Evolutionary conservation across 2,329 filamentous ascomycete species (phyloP).

Genomic region (Fusarium compactum): DNA sequence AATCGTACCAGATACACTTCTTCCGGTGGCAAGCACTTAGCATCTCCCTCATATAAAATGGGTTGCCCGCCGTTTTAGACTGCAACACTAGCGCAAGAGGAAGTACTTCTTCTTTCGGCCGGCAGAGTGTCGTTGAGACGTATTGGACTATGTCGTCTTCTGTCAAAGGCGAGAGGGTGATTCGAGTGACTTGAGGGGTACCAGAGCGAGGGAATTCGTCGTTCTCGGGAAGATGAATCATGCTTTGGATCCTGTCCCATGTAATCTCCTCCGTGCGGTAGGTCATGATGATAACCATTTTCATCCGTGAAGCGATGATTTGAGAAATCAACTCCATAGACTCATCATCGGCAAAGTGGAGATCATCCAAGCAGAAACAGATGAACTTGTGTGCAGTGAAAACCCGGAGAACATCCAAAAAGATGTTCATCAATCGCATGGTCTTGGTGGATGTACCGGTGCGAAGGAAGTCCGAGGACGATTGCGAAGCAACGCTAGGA

Average conservation of each 20-base stretch:
- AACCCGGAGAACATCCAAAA: constrained; percentile 85
- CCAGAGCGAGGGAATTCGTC: constrained; percentile 63
- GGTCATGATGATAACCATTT: constrained; percentile 85
- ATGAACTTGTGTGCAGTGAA: constrained; percentile 88
- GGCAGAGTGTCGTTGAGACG: constrained; percentile 83
- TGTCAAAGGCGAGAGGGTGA: constrained; percentile 77
- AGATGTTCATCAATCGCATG: constrained; percentile 86
- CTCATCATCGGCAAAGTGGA: constrained; percentile 91
- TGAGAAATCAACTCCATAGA: constrained; percentile 85
- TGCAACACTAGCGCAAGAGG: constrained; percentile 87
- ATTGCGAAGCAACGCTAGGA: constrained; percentile 59
- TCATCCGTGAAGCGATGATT: constrained; percentile 81
- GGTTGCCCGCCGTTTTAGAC: constrained; percentile 88
- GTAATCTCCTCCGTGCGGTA: constrained; percentile 75
- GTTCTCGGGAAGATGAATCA: constrained; percentile 65
- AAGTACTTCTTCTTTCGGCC: constrained; percentile 76
- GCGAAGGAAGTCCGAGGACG: constrained; percentile 70
- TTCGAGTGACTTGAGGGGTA: constrained; percentile 72
- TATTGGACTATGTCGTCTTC: constrained; percentile 87
- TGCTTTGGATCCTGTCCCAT: constrained; percentile 64
- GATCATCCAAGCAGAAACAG: constrained; percentile 87
- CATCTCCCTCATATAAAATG: constrained; percentile 93
- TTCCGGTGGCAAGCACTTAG: constrained; percentile 87
- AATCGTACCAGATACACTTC: constrained; percentile 91
- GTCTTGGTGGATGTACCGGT: constrained; percentile 70